Percentiles rank a stretch among this genome's conserved stretches.
phyloP scores from a whole-genome alignment of 2,329 filamentous ascomycete species.

The Zarea fungicola region DNA sequence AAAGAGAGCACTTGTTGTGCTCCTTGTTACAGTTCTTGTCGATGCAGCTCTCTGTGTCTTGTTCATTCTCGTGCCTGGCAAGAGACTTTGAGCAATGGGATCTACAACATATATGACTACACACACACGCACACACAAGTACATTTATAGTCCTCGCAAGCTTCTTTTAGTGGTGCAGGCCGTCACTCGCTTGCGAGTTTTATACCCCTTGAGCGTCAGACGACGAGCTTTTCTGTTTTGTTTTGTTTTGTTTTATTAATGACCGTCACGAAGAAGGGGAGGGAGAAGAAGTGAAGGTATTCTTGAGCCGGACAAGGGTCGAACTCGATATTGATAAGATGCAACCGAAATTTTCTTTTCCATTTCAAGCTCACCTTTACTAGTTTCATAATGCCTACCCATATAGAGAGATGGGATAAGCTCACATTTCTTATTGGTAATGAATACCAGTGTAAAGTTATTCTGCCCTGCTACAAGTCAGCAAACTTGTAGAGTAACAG shows the following conservation, averaged over 20 bases:
- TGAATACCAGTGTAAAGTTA: not conserved
- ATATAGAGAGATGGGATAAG: too few relatives aligned
- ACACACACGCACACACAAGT: not conserved
- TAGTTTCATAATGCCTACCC: too few relatives aligned
- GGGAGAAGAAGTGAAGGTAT: not conserved
- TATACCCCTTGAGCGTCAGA: not conserved
- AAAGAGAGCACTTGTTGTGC: conserved; percentile 76
- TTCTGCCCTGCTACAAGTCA: not conserved
- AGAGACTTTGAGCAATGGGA: conserved; percentile 52
- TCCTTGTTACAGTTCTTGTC: conserved; percentile 68
- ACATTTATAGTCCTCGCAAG: conserved; percentile 1
- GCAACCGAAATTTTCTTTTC: too few relatives aligned
- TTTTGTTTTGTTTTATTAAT: conserved; percentile 5
- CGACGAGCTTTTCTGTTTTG: not conserved
- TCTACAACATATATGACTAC: too few relatives aligned
- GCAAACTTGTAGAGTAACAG: not conserved
- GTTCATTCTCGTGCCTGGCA: conserved; percentile 93
- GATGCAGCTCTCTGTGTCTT: conserved; percentile 80
- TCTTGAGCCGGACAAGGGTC: conserved; percentile 1
- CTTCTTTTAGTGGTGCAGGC: not conserved
- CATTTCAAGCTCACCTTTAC: too few relatives aligned
- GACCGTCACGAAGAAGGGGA: conserved; percentile 3
- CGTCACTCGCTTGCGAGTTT: conserved; percentile 1
- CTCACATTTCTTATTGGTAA: not conserved
- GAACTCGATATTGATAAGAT: conserved; percentile 1